phyloP scores from a whole-genome alignment of 2,329 filamentous ascomycete species.

The Beauveria sp. region DNA sequence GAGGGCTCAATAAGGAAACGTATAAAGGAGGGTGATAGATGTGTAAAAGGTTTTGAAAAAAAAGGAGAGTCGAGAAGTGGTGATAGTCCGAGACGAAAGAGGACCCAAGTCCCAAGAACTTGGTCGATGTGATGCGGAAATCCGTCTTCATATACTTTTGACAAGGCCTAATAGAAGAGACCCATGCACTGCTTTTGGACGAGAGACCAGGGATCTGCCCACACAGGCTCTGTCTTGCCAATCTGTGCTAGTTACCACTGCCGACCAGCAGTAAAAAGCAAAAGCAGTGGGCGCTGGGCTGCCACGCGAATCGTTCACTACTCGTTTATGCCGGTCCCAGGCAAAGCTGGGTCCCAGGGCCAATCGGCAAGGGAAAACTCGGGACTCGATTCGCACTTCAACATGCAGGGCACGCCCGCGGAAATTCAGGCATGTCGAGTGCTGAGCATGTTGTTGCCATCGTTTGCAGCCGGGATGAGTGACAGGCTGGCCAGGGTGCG shows the following conservation, averaged over 20 bases:
- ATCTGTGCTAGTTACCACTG: background rate
- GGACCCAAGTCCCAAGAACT: background rate
- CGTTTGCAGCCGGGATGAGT: background rate
- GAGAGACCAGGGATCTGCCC: background rate
- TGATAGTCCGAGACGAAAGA: background rate
- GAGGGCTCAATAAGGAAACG: background rate
- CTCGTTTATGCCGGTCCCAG: background rate
- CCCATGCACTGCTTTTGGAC: background rate
- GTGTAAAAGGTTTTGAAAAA: background rate
- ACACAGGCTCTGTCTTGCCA: background rate
- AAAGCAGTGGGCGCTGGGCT: background rate
- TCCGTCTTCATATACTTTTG: conserved; percentile 1
- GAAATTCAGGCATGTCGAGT: background rate
- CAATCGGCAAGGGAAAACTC: background rate
- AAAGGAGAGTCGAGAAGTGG: background rate
- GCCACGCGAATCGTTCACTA: background rate
- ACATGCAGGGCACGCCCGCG: conserved; percentile 4
- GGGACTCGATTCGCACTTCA: conserved; percentile 2
- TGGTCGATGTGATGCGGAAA: background rate
- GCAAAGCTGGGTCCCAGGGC: background rate
- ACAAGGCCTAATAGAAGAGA: background rate
- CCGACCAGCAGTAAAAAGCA: background rate
- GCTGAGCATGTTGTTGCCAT: background rate
- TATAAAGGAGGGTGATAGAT: background rate
- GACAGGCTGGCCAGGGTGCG: conserved; percentile 1